Percentiles rank a stretch among this genome's conserved stretches.
Conservation (phyloP, 2,329 filamentous ascomycete genomes). For the Fusarium nodosum region DNA sequence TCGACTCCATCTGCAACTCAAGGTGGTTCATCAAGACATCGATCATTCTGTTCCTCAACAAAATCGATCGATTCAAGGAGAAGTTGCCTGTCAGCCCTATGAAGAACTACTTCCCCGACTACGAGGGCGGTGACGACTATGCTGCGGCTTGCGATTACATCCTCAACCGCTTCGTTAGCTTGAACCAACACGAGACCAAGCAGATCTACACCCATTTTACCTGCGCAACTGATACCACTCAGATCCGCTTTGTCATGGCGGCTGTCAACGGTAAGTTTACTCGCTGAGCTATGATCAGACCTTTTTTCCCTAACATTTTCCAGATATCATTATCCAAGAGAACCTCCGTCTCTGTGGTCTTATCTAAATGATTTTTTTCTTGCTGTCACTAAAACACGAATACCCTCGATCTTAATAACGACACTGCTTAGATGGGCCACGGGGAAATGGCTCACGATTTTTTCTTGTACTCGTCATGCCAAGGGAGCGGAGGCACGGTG, state of each 20-base stretch:
- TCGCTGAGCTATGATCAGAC: background rate
- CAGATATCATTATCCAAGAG: constrained; percentile 99
- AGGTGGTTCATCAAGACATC: constrained; percentile 93
- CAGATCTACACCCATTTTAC: constrained; percentile 99
- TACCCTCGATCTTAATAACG: constrained; percentile 61
- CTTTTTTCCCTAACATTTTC: constrained; percentile 59
- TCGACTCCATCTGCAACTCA: constrained; percentile 89
- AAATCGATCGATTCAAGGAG: constrained; percentile 90
- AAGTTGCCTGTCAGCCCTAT: constrained; percentile 87
- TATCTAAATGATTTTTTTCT: constrained; percentile 75
- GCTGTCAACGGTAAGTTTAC: constrained; percentile 88
- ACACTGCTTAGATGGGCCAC: constrained; percentile 55
- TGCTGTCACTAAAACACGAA: constrained; percentile 57
- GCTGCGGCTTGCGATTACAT: constrained; percentile 98
- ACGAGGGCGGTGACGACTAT: constrained; percentile 96
- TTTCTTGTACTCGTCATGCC: constrained; percentile 54
- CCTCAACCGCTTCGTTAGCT: constrained; percentile 95
- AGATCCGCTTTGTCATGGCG: constrained; percentile 99
- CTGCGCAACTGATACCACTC: constrained; percentile 97
- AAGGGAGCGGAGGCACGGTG: constrained; percentile 46
- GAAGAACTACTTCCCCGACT: constrained; percentile 90
- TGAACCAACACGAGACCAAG: constrained; percentile 99
- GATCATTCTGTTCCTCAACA: constrained; percentile 90
- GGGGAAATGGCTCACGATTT: constrained; percentile 57
- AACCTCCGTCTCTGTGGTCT: constrained; percentile 97